Conservation (phyloP, 768 basidiomycete genomes). For the Trametes cubensis region DNA sequence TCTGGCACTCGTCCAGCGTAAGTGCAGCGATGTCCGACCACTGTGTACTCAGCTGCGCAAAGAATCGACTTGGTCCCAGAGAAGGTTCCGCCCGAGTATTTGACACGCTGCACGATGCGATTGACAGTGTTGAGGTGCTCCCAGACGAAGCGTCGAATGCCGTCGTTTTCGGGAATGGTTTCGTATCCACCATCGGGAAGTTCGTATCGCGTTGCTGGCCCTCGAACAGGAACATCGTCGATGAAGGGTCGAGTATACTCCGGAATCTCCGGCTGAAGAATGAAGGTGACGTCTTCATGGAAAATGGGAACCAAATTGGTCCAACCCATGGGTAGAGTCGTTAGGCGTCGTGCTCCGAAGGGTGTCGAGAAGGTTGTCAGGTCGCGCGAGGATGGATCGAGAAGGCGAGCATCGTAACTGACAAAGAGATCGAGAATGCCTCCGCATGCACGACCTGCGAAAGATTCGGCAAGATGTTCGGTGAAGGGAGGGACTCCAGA, state of each 20-base stretch:
- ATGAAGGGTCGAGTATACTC: conserved; percentile 20
- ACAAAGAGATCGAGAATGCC: conserved; percentile 39
- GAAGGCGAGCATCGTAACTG: conserved; percentile 18
- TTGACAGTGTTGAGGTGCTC: conserved; percentile 42
- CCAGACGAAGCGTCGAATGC: conserved; percentile 39
- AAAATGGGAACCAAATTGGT: conserved; percentile 27
- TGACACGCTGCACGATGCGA: conserved; percentile 38
- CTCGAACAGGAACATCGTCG: conserved; percentile 27
- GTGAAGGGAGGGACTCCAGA: conserved; percentile 23
- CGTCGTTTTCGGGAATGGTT: conserved; percentile 31
- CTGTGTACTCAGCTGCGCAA: conserved; percentile 3
- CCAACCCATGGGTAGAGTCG: conserved; percentile 25
- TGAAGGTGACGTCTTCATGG: conserved; percentile 19
- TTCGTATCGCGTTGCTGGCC: conserved; percentile 20
- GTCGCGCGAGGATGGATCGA: conserved; percentile 12
- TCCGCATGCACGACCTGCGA: conserved; percentile 23
- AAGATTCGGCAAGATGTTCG: conserved; percentile 23
- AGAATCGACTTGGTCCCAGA: conserved; percentile 9
- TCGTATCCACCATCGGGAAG: conserved; percentile 21
- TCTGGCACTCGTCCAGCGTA: conserved; percentile 39
- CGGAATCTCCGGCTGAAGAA: conserved; percentile 24
- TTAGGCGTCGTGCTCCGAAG: conserved; percentile 14
- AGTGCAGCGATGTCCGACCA: conserved; percentile 45
- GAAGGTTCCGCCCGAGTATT: conserved; percentile 31
- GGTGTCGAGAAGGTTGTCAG: conserved; percentile 23